These are phyloP conservation scores for Plasmodium vinckei DNA, from an alignment of 169 alveolate species.

Conservation along the genomic window DNA sequence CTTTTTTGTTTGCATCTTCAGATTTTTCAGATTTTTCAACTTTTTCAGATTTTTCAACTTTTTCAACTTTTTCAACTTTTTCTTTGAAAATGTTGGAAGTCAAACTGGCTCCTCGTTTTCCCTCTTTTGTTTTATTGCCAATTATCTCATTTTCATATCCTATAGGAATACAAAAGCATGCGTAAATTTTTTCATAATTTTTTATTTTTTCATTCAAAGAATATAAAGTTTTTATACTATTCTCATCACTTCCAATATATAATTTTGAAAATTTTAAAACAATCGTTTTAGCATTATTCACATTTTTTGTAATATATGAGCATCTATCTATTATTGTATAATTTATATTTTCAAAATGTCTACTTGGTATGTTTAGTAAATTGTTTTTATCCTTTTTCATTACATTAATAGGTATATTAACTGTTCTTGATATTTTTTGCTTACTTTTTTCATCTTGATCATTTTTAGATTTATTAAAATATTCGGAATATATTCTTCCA, in stretches of 20 bases:
- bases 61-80: background rate
- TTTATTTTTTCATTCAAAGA: slow-evolving; percentile 7
- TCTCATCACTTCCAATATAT: background rate
- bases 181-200: slow-evolving; percentile 8
- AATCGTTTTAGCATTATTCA: background rate
- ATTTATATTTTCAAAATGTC: background rate
- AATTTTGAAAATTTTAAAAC: slow-evolving; percentile 11
- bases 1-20: background rate
- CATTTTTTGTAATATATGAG: slow-evolving; percentile 7
- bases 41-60: background rate
- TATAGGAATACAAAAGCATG: slow-evolving; percentile 34
- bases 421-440: too few species aligned
- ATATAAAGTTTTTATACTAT: too few species aligned
- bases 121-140: background rate
- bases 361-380: background rate
- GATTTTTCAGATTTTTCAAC: background rate
- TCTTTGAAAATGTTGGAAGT: slow-evolving; percentile 4
- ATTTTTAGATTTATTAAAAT: too few species aligned
- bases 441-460: too few species aligned
- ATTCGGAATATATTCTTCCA: too few species aligned
- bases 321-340: slow-evolving; percentile 7
- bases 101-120: slow-evolving; percentile 7
- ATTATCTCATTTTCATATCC: background rate
- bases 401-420: too few species aligned
- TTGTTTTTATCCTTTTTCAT: too few species aligned